Evolutionary conservation across 768 basidiomycete species (phyloP).

Genomic region (Termitomyces eurrhizus): DNA sequence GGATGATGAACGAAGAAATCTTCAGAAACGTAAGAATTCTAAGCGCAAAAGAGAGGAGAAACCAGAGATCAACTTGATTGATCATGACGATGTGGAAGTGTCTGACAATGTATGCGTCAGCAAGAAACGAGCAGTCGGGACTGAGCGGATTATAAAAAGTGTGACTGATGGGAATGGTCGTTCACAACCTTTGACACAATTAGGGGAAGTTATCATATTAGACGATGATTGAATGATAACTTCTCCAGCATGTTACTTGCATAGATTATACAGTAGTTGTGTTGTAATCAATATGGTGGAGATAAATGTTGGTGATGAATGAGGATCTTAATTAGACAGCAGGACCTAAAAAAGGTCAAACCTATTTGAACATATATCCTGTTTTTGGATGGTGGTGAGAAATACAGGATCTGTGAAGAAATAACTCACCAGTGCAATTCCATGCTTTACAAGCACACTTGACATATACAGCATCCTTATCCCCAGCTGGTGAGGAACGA

Average conservation of each 20-base stretch:
- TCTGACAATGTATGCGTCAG: constrained; percentile 8
- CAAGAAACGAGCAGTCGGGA: constrained; percentile 20
- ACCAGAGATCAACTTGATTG: constrained; percentile 27
- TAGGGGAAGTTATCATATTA: constrained; percentile 44
- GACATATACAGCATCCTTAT: constrained; percentile 41
- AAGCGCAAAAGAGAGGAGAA: constrained; percentile 32
- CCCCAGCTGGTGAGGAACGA: constrained; percentile 6
- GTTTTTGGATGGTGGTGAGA: background rate
- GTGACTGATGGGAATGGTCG: constrained; percentile 14
- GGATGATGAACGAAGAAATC: constrained; percentile 19
- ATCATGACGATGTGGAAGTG: constrained; percentile 21
- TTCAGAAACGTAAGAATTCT: constrained; percentile 19
- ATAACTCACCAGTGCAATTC: constrained; percentile 43
- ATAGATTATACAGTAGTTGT: background rate
- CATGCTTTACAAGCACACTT: constrained; percentile 48
- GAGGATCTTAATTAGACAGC: background rate
- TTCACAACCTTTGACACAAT: constrained; percentile 15
- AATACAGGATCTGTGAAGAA: background rate
- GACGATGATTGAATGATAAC: constrained; percentile 16
- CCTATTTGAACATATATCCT: constrained; percentile 19
- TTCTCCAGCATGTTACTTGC: background rate
- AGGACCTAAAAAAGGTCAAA: background rate
- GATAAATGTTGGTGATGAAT: background rate
- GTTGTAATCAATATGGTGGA: background rate
- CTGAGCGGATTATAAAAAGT: constrained; percentile 11